A percentile compares a stretch with the other conserved stretches of the same genome.
These are phyloP conservation scores for Kokia cookei DNA, from an alignment of 441 rosid genomes.

Conservation along the genomic window DNA sequence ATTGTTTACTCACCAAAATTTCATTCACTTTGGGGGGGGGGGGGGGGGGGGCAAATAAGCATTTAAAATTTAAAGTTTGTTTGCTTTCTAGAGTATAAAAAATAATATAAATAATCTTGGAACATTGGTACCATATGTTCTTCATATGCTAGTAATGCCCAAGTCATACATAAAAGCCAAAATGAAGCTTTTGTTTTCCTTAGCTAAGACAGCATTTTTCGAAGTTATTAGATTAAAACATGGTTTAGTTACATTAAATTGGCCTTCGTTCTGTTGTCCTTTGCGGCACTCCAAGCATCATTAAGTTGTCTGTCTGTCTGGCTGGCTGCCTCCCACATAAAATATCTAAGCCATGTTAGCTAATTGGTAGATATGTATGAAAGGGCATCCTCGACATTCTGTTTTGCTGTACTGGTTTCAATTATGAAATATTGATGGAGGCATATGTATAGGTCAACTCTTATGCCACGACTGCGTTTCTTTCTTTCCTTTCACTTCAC, in stretches of 20 bases:
- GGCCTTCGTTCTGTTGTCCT: background rate
- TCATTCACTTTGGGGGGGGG: too few relatives aligned
- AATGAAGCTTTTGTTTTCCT: background rate
- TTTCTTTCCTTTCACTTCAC: conserved; percentile 29
- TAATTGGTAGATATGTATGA: background rate
- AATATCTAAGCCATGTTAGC: background rate
- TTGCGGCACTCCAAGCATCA: background rate
- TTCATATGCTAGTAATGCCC: background rate
- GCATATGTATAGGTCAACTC: conserved; percentile 11
- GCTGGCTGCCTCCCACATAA: background rate
- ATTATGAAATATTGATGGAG: background rate
- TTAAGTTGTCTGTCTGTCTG: background rate
- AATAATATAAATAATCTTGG: background rate
- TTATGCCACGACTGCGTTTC: conserved; percentile 12
- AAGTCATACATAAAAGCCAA: background rate
- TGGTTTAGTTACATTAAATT: background rate
- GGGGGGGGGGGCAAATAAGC: too few relatives aligned
- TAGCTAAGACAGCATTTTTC: background rate
- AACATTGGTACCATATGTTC: background rate
- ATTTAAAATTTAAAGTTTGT: background rate
- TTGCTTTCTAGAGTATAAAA: background rate
- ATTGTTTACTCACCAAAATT: too few relatives aligned
- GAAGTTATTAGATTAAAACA: background rate
- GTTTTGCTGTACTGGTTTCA: background rate
- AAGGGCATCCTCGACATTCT: conserved; percentile 20